A percentile compares a stretch with the other conserved stretches of the same genome.
Conservation (phyloP, 371 early-diverging fungal species). For the Mortierella sp. region DNA sequence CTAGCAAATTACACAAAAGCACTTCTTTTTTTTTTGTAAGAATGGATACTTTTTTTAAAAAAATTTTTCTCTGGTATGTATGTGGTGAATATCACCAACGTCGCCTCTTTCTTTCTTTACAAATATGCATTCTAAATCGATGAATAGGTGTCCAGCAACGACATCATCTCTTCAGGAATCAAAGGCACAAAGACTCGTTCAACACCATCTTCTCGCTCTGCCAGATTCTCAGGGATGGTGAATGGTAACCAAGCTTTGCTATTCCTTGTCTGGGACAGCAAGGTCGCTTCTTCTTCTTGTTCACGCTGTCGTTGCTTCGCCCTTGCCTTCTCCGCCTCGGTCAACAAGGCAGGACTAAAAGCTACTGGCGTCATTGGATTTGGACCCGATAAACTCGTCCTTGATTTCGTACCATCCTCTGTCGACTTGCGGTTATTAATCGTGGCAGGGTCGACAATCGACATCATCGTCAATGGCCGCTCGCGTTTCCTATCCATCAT, state of each 20-base stretch:
- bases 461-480: constrained; percentile 44
- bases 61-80: no score
- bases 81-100: neutral
- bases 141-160: constrained; percentile 44
- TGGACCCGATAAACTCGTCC: constrained; percentile 14
- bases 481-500: constrained; percentile 48
- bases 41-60: no score
- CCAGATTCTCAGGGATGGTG: constrained; percentile 34
- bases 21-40: no score
- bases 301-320: constrained; percentile 21
- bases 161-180: constrained; percentile 56
- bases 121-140: constrained; percentile 1
- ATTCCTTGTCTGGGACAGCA: constrained; percentile 46
- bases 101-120: neutral
- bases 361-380: constrained; percentile 1
- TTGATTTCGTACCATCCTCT: constrained; percentile 1
- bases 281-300: constrained; percentile 32
- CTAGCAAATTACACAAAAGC: no score
- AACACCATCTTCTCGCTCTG: constrained; percentile 27
- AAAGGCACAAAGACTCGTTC: constrained; percentile 50
- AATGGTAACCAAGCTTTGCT: constrained; percentile 40
- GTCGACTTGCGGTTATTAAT: neutral
- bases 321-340: constrained; percentile 51
- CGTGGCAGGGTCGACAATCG: constrained; percentile 1
- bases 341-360: constrained; percentile 20